A percentile compares a stretch with the other conserved stretches of the same genome.
Evolutionary conservation across 139 green algal genomes (phyloP).

Genomic region (Chlorella sp.): DNA sequence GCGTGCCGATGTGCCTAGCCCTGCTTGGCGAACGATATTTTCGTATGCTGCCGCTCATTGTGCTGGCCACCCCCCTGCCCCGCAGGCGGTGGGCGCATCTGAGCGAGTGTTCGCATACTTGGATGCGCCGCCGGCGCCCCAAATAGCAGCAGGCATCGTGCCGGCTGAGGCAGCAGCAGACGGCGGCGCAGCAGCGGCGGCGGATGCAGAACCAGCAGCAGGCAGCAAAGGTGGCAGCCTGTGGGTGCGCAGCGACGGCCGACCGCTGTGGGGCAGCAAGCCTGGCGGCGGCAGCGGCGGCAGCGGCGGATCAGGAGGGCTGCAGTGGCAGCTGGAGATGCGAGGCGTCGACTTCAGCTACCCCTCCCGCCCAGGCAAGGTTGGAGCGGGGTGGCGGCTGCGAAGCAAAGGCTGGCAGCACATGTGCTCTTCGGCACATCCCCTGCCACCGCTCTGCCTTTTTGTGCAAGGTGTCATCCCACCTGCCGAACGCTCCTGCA

Average conservation of each 20-base stretch:
- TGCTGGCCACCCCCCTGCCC: too few relatives aligned
- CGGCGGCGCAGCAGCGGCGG: not conserved
- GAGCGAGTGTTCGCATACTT: conserved; percentile 75
- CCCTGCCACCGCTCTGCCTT: too few relatives aligned
- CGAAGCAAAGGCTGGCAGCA: too few relatives aligned
- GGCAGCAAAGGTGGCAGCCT: not conserved
- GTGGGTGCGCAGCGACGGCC: not conserved
- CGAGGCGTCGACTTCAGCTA: conserved; percentile 64
- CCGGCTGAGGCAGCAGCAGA: not conserved
- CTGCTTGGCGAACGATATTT: too few relatives aligned
- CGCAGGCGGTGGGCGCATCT: conserved; percentile 9
- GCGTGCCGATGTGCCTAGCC: too few relatives aligned
- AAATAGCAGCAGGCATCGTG: conserved; percentile 58
- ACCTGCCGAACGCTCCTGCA: too few relatives aligned
- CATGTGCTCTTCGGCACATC: too few relatives aligned
- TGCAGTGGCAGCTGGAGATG: conserved; percentile 58
- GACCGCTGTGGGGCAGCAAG: not conserved
- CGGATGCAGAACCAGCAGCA: not conserved
- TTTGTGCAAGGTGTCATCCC: too few relatives aligned
- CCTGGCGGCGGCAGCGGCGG: not conserved
- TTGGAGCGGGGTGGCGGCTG: too few relatives aligned
- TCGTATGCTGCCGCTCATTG: too few relatives aligned
- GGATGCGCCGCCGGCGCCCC: conserved; percentile 57
- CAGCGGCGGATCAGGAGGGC: not conserved
- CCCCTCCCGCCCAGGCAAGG: conserved; percentile 27